phyloP scores from a whole-genome alignment of 2,329 filamentous ascomycete species.

The Erysiphe neolycopersici region DNA sequence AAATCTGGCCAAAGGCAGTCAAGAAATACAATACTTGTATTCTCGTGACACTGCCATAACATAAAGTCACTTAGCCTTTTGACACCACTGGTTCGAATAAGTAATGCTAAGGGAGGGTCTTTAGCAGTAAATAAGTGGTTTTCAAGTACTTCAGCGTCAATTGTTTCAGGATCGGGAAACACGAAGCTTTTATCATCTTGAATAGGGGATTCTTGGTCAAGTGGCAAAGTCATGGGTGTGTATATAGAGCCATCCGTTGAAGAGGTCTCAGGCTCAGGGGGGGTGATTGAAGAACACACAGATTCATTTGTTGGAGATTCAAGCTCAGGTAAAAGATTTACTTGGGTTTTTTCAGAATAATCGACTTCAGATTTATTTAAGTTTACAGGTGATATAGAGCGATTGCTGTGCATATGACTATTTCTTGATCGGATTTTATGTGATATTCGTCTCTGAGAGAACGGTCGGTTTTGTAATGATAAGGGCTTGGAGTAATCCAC shows the following conservation, averaged over 20 bases:
- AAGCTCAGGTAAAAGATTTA: conserved; percentile 18
- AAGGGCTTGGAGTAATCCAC: conserved; percentile 56
- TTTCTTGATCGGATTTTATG: conserved; percentile 54
- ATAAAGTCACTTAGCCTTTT: conserved; percentile 89
- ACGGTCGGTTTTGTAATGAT: conserved; percentile 37
- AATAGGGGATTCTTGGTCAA: conserved; percentile 3
- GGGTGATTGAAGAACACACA: too few species aligned
- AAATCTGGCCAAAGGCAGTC: conserved; percentile 92
- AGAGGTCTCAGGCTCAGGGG: neutral
- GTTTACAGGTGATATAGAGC: conserved; percentile 21
- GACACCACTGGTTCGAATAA: conserved; percentile 81
- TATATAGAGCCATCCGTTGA: neutral
- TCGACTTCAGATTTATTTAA: conserved; percentile 17
- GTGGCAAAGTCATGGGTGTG: too few species aligned
- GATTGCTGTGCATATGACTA: conserved; percentile 6
- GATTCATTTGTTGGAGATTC: conserved; percentile 7
- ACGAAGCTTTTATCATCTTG: conserved; percentile 11
- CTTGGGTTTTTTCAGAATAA: conserved; percentile 31
- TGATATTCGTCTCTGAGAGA: conserved; percentile 68
- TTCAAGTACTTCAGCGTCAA: conserved; percentile 57
- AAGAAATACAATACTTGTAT: conserved; percentile 79
- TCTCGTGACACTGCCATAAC: conserved; percentile 91
- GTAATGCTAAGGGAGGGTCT: conserved; percentile 67
- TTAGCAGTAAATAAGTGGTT: conserved; percentile 70
- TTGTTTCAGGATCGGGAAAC: conserved; percentile 59